These are phyloP conservation scores for Paraurostyla sp. DNA, from an alignment of 73 alveolate genomes.

Conservation along the genomic window DNA sequence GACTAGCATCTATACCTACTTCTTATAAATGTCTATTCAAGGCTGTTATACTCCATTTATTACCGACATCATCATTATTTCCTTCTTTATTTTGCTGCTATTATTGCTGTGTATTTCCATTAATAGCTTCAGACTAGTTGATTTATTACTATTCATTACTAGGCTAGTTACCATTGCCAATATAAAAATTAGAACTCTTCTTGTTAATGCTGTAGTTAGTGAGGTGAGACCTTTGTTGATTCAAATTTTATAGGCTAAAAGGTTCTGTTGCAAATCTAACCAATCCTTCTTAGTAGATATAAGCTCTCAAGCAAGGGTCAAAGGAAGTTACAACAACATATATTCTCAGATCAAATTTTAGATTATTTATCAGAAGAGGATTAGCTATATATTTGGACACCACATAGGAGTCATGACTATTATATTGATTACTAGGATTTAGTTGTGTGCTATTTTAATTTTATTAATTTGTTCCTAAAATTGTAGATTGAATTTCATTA, in stretches of 20 bases:
- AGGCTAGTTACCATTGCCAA: conserved; percentile 7
- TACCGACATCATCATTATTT: conserved; percentile 81
- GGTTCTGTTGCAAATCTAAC: conserved; percentile 89
- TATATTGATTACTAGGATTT: conserved; percentile 67
- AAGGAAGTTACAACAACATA: conserved; percentile 84
- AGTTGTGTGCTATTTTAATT: too few relatives aligned
- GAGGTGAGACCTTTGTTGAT: conserved; percentile 74
- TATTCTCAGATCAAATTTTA: conserved; percentile 88
- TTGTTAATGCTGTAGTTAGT: conserved; percentile 83
- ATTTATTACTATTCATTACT: too few relatives aligned
- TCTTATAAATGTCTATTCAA: conserved; percentile 69
- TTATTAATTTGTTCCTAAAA: too few relatives aligned
- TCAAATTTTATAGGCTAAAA: conserved; percentile 68
- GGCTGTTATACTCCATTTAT: conserved; percentile 88
- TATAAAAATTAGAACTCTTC: conserved; percentile 75
- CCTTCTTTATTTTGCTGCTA: conserved; percentile 19
- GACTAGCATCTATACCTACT: conserved; percentile 71
- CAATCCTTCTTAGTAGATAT: conserved; percentile 86
- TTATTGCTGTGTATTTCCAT: neutral
- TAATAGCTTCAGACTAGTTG: neutral
- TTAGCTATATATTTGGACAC: conserved; percentile 76
- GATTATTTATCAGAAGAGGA: conserved; percentile 83
- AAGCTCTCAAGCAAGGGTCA: conserved; percentile 81
- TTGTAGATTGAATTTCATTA: conserved; percentile 59
- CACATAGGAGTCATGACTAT: conserved; percentile 73